Evolutionary conservation across 1,284 basidiomycete genomes (phyloP), one percentile per base, ranked within the genome.

Genomic region (Apiotrichum porosum): DNA sequence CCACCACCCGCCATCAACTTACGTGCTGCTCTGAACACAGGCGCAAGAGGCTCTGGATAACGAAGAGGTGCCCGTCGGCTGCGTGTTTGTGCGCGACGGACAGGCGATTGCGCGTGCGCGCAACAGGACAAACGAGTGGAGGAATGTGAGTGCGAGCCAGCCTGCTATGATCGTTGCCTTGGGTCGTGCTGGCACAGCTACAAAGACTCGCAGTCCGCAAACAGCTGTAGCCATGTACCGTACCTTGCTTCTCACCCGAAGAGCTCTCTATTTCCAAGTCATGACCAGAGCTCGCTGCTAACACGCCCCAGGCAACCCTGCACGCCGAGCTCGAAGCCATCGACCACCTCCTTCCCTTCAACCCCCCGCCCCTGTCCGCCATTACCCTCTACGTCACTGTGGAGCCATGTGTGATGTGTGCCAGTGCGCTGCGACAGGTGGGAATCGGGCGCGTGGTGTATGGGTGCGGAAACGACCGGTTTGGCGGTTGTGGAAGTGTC

Each of bases 351-450:
- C 77, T 97, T 13, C 79, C 83, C 0, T 77, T 83, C 61, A 59
- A 69, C 69, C 78, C 61, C 38, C 66, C 42, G 72, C 86, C 89
- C 4, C 80, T 97, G 35, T 79, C 79, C 1, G 77, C 81, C 13
- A 93, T 90, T 19, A 89, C 83, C 3, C 82, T 98, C 17, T 99
- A 98, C 69, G 95, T 98, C 45, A 98, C 95, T 0, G 93, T 99
- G 44, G 95, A 99, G 74, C 95, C 95, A 0, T 99, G 95, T 72
- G 90, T 98, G 66, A 98, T 99, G 95, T 99, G 95, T 61, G 90
- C 92, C 5, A 89, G 88, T 23, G 95, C 94, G 6, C 78, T 98
- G 38, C 81, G 94, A 42, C 94, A 98, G 73, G 76, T 94, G 52
- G 93, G 94, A 8, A 92, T 99, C 64, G 82, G 83, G 49, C 80